Evolutionary conservation across 2,329 filamentous ascomycete species (phyloP).

Genomic region (Tolypocladium capitatum): DNA sequence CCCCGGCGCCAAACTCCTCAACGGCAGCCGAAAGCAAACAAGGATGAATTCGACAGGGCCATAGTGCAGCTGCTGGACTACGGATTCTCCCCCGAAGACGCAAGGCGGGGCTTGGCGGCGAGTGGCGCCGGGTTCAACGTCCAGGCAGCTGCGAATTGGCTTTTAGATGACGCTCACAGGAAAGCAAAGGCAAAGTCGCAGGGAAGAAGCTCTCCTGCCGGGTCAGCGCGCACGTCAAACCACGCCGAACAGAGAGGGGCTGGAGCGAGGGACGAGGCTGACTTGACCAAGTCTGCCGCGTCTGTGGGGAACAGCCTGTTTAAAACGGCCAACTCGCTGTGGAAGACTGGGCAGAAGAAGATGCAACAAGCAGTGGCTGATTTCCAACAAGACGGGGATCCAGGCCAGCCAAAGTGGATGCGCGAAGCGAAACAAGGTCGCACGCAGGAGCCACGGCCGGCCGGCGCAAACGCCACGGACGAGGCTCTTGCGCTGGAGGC

Average conservation of each 20-base stretch:
- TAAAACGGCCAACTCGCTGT: constrained; percentile 88
- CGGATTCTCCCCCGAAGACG: constrained; percentile 78
- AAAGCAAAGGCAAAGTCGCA: constrained; percentile 63
- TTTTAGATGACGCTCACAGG: constrained; percentile 81
- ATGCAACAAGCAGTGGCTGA: constrained; percentile 87
- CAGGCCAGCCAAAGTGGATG: constrained; percentile 92
- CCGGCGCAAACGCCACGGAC: constrained; percentile 38
- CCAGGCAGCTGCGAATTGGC: constrained; percentile 75
- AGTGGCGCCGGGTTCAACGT: constrained; percentile 70
- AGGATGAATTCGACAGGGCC: constrained; percentile 53
- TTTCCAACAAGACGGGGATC: constrained; percentile 58
- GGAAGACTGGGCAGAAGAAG: constrained; percentile 90
- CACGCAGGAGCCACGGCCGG: constrained; percentile 16
- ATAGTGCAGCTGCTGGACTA: constrained; percentile 88
- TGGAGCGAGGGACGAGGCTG: constrained; percentile 46
- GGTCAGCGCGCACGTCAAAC: not conserved
- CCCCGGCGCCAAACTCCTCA: constrained; percentile 9
- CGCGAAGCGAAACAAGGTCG: constrained; percentile 48
- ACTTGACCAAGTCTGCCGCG: constrained; percentile 68
- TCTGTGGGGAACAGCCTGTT: constrained; percentile 73
- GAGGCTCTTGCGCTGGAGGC: constrained; percentile 72
- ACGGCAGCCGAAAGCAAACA: constrained; percentile 12
- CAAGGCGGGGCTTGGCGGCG: constrained; percentile 65
- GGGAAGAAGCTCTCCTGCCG: constrained; percentile 27
- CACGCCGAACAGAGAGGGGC: constrained; percentile 27